These are phyloP conservation scores for Fusarium udum DNA, from an alignment of 2,329 filamentous ascomycete genomes.

Conservation along the genomic window DNA sequence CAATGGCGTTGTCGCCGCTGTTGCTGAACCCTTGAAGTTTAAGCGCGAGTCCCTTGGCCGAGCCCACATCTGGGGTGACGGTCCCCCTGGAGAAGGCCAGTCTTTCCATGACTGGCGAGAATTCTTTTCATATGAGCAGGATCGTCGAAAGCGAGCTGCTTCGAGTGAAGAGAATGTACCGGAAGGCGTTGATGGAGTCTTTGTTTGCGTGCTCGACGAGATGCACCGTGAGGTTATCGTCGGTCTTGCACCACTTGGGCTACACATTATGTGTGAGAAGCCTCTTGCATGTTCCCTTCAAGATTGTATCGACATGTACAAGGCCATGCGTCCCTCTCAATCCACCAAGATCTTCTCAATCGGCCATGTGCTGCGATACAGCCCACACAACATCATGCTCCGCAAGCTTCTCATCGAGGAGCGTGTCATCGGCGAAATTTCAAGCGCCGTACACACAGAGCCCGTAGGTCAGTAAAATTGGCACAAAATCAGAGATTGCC, in stretches of 20 bases:
- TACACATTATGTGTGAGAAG: conserved; percentile 97
- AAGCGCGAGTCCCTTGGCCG: conserved; percentile 78
- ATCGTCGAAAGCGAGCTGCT: conserved; percentile 64
- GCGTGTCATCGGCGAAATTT: conserved; percentile 80
- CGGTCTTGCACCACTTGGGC: conserved; percentile 72
- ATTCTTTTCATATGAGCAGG: conserved; percentile 77
- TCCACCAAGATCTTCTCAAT: conserved; percentile 77
- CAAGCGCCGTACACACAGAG: conserved; percentile 90
- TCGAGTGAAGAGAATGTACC: conserved; percentile 58
- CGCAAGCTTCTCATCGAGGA: conserved; percentile 80
- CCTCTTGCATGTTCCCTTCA: conserved; percentile 82
- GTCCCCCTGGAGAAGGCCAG: conserved; percentile 65
- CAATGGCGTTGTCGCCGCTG: conserved; percentile 75
- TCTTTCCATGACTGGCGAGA: conserved; percentile 78
- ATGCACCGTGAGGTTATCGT: conserved; percentile 85
- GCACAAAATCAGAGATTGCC: background rate
- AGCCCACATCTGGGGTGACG: conserved; percentile 75
- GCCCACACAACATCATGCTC: conserved; percentile 88
- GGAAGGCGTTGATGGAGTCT: conserved; percentile 68
- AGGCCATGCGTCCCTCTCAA: conserved; percentile 56
- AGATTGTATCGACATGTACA: conserved; percentile 81
- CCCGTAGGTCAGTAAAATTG: conserved; percentile 64
- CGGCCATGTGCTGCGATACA: conserved; percentile 93
- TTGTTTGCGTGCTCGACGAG: conserved; percentile 81
- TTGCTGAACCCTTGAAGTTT: conserved; percentile 83